Percentiles rank a stretch among this genome's conserved stretches.
Evolutionary conservation across 371 early-diverging fungal genomes (phyloP).

Genomic region (Haplosporangium sp.): DNA sequence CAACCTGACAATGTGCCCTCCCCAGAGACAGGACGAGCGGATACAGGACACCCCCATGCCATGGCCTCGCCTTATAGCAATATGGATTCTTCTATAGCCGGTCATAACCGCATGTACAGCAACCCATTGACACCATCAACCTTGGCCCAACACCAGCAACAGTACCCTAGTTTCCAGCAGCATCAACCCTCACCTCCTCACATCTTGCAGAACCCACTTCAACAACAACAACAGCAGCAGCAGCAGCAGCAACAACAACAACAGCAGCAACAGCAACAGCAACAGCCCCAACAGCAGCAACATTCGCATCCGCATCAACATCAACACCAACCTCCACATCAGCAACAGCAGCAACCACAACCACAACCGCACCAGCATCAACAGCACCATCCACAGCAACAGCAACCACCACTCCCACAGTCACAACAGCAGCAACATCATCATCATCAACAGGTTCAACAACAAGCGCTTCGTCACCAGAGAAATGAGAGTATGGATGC

Average conservation of each 20-base stretch:
- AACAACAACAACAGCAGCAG: slow-evolving; percentile 35
- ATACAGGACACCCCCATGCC: slow-evolving; percentile 15
- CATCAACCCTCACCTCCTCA: slow-evolving; percentile 55
- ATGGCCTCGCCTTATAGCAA: slow-evolving; percentile 29
- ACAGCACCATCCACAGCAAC: slow-evolving; percentile 5
- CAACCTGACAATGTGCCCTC: slow-evolving; percentile 30
- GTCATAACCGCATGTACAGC: slow-evolving; percentile 41
- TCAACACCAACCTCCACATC: slow-evolving; percentile 13
- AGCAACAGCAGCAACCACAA: slow-evolving; percentile 21
- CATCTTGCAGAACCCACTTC: slow-evolving; percentile 40
- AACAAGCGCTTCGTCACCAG: slow-evolving; percentile 28
- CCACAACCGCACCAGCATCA: slow-evolving; percentile 11
- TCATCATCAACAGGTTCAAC: slow-evolving; percentile 13
- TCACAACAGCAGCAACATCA: slow-evolving; percentile 5
- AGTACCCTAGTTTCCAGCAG: slow-evolving; percentile 46
- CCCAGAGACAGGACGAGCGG: slow-evolving; percentile 25
- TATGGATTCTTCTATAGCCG: slow-evolving; percentile 27
- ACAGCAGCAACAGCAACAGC: slow-evolving; percentile 23
- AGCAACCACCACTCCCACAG: slow-evolving; percentile 8
- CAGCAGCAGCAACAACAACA: slow-evolving; percentile 21
- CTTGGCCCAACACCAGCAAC: slow-evolving; percentile 49
- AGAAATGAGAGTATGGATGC: slow-evolving; percentile 35
- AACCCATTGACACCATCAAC: slow-evolving; percentile 34
- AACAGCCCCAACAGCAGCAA: slow-evolving; percentile 26
- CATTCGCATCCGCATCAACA: slow-evolving; percentile 13